A percentile compares a stretch with the other conserved stretches of the same genome.
phyloP scores from a whole-genome alignment of 768 basidiomycete species.

The Mycena alexandri region DNA sequence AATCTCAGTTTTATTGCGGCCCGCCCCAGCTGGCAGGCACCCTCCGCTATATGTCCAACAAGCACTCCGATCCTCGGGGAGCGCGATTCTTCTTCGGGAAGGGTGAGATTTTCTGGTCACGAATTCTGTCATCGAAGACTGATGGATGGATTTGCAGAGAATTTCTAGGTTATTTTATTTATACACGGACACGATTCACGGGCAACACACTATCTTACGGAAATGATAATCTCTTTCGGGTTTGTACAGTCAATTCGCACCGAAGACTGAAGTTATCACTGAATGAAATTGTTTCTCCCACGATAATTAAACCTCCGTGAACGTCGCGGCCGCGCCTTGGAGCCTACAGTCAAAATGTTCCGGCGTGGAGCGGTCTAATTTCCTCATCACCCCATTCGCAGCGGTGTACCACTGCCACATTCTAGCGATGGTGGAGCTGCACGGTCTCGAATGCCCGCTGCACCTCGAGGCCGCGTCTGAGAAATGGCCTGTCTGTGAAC shows the following conservation, averaged over 20 bases:
- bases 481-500: too few species aligned
- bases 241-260: too few species aligned
- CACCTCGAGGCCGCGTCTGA: too few species aligned
- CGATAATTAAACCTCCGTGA: not conserved
- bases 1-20: slow-evolving; percentile 69
- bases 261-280: too few species aligned
- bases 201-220: too few species aligned
- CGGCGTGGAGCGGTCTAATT: not conserved
- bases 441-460: too few species aligned
- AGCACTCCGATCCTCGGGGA: slow-evolving; percentile 67
- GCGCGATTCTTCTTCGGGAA: slow-evolving; percentile 79
- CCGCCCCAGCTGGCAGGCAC: slow-evolving; percentile 63
- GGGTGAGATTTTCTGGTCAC: slow-evolving; percentile 50
- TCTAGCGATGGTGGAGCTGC: too few species aligned
- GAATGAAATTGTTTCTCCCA: too few species aligned
- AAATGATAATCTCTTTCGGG: too few species aligned
- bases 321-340: not conserved
- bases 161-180: slow-evolving; percentile 15
- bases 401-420: too few species aligned
- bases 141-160: slow-evolving; percentile 20
- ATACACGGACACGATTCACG: not conserved
- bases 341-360: not conserved
- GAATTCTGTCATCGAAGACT: not conserved
- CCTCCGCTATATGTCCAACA: slow-evolving; percentile 71
- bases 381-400: too few species aligned